Evolutionary conservation across 352 stramenopile species (phyloP).

Genomic region (Globisporangium radiosum): DNA sequence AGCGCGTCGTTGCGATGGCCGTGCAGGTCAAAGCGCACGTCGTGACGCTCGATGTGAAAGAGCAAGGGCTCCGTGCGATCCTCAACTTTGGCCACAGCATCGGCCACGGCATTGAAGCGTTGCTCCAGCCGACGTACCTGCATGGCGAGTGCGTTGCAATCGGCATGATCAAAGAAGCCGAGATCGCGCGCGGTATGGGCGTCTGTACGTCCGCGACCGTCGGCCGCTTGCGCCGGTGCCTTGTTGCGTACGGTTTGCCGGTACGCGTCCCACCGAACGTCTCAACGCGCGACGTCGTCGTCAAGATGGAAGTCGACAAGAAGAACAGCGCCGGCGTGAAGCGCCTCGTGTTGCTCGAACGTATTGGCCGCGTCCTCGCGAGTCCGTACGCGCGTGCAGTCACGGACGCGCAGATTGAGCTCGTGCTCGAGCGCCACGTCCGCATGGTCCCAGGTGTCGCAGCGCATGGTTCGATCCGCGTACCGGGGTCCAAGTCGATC

Average conservation of each 20-base stretch:
- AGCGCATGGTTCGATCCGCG: conserved; percentile 55
- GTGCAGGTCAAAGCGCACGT: conserved; percentile 94
- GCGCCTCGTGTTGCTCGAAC: conserved; percentile 72
- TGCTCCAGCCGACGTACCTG: conserved; percentile 92
- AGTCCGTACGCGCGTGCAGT: conserved; percentile 68
- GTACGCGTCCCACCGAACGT: conserved; percentile 58
- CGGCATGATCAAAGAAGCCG: conserved; percentile 95
- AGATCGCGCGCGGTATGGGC: conserved; percentile 85
- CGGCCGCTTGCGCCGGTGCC: conserved; percentile 54
- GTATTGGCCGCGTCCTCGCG: conserved; percentile 60
- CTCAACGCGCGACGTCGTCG: conserved; percentile 48
- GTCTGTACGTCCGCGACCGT: conserved; percentile 66
- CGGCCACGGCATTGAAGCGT: conserved; percentile 96
- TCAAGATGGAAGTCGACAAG: conserved; percentile 87
- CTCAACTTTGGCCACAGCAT: conserved; percentile 99
- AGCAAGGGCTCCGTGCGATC: conserved; percentile 94
- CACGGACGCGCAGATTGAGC: conserved; percentile 63
- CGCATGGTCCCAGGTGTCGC: conserved; percentile 40
- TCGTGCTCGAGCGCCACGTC: conserved; percentile 74
- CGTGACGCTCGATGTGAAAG: conserved; percentile 93
- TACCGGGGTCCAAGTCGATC: conserved; percentile 97
- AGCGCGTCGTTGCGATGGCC: conserved; percentile 54
- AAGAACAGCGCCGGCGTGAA: conserved; percentile 80
- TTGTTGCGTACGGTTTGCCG: conserved; percentile 63
- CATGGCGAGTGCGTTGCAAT: conserved; percentile 97